Base-by-base conservation (phyloP, 108 stramenopile genomes). In the Fragilaria crotonensis region DNA sequence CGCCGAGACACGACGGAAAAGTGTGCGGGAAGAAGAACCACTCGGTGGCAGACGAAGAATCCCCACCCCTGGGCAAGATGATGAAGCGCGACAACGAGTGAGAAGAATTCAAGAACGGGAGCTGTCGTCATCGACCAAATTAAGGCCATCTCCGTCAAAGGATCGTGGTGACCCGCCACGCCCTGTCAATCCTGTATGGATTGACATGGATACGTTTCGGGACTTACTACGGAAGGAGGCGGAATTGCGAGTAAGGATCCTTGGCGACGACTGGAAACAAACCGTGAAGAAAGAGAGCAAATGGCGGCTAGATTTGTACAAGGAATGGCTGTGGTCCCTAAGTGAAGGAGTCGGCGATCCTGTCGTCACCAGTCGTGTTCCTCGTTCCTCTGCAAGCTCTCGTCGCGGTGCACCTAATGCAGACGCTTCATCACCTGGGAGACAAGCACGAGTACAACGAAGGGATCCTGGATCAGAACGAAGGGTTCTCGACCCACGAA, bases 281-380 rank as follows among this genome's bases (percentile, higher is more conserved):
- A 60, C 63, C 27, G 82, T 91, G 9, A 72, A 78, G 54, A 78
- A 87, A 57, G 90, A 91, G 68, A 80, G 82, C 59, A 67, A 79
- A 23, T 91, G 86, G 90, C 60, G 90, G 52, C 67, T 78, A 48
- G 62, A 86, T 54, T 66, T 88, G 54, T 91, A 91, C 67, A 88
- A 91, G 55, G 59, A 73, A 28, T 91, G 86, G 84, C 69, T 91
- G 33, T 77, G 70, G 64, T 68, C 63, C 36, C 45, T 87, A 49
- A 64, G 85, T 65, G 73, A 84, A 41, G 86, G 86, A 11, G 70
- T 87, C 32, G 86, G 86, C 3, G 79, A 74, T 14, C 66, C 78
- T 20, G 51, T 79, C 9, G 60, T 79, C 17, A 20, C 18, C 19
- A 33, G 32, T 36, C 30, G 54, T 50, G 7, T 50, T 50, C 20